Evolutionary conservation across 2,329 filamentous ascomycete genomes (phyloP).

Genomic region (Talaromyces sp.): DNA sequence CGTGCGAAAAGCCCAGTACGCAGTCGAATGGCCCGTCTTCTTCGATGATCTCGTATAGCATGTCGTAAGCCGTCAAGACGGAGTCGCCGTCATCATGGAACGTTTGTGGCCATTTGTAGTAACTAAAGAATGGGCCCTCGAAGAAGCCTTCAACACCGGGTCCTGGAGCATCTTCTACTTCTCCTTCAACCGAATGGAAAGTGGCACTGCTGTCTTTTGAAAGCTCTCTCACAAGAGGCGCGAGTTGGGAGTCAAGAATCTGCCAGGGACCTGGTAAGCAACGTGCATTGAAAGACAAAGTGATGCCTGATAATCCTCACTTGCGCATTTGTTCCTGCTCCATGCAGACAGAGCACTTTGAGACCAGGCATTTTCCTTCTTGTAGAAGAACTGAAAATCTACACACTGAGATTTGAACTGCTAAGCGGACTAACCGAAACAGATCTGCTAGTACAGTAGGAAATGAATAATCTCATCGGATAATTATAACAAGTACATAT

Average conservation of each 20-base stretch:
- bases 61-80: slow-evolving; percentile 22
- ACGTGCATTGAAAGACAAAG: not conserved
- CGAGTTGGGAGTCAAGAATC: not conserved
- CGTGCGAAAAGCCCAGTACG: slow-evolving; percentile 42
- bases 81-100: slow-evolving; percentile 20
- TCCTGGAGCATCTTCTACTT: slow-evolving; percentile 25
- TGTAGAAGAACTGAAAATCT: not conserved
- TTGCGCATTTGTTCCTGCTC: not conserved
- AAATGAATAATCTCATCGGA: not conserved
- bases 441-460: not conserved
- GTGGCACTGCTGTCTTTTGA: slow-evolving; percentile 26
- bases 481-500: not conserved
- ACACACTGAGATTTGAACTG: not conserved
- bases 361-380: not conserved
- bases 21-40: slow-evolving; percentile 39
- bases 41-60: slow-evolving; percentile 29
- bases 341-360: not conserved
- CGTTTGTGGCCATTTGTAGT: slow-evolving; percentile 26
- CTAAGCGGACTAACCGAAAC: not conserved
- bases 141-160: slow-evolving; percentile 27
- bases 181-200: slow-evolving; percentile 28
- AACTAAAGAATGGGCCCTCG: slow-evolving; percentile 31
- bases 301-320: not conserved
- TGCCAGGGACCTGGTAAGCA: not conserved
- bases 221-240: slow-evolving; percentile 17